Evolutionary conservation across 257 asterid species (phyloP).

Genomic region (Thymus quinquecostatus): DNA sequence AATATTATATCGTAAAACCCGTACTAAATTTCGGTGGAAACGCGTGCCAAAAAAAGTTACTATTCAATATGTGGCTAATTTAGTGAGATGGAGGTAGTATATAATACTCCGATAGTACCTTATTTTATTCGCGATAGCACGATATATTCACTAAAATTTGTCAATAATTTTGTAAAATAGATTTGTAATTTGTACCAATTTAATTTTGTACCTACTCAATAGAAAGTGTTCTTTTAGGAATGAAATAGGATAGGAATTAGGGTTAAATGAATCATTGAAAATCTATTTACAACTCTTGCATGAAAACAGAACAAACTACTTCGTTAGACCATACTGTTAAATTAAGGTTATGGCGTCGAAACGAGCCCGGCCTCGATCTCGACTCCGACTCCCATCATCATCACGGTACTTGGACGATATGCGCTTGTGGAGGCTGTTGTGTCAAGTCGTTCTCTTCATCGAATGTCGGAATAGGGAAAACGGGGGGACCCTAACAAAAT

Average conservation of each 20-base stretch:
- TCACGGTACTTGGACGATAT: constrained; percentile 41
- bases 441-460: constrained; percentile 48
- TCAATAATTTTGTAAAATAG: too few species aligned
- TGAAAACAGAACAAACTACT: constrained; percentile 5
- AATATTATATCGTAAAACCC: too few species aligned
- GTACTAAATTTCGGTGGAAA: too few species aligned
- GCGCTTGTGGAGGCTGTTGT: constrained; percentile 39
- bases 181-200: too few species aligned
- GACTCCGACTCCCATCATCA: neutral
- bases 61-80: too few species aligned
- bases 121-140: too few species aligned
- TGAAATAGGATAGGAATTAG: neutral
- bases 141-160: too few species aligned
- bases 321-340: neutral
- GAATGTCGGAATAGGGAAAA: constrained; percentile 22
- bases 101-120: too few species aligned
- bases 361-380: neutral
- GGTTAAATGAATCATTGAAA: neutral
- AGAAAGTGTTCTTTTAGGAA: neutral
- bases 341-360: neutral
- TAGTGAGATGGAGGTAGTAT: too few species aligned
- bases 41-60: too few species aligned
- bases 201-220: too few species aligned
- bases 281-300: neutral
- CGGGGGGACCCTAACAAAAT: constrained; percentile 35